Base-by-base conservation (phyloP, 768 basidiomycete species). In the Lanmaoa rubissima region DNA sequence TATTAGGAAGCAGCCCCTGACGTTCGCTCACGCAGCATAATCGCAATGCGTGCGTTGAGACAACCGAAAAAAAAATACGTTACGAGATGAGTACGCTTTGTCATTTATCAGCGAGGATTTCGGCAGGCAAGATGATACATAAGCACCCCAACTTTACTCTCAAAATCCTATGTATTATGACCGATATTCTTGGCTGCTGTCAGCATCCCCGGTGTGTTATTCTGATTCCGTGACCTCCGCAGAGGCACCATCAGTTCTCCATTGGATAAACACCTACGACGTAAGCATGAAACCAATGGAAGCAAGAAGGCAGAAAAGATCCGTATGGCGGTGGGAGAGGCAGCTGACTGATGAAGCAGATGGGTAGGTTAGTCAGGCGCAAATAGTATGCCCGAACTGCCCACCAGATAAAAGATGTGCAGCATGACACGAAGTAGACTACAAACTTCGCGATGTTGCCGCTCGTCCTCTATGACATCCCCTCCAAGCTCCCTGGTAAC, bases 391-490 rank as follows among this genome's bases (percentile, higher is more conserved):
- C 49, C 48, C 16, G 28, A 19, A 7, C 5, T 32, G 12, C 24
- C 26, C 24, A 51, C 39, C 12, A 21, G 28, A 54, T 57, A 64
- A 58, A 51, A 47, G 31, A 21, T 8, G 21, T n/a, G 13, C 10
- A 6, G 17, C 2, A 36, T 14, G 19, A 34, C 26, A 24, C n/a
- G 6, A 6, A 52, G 16, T 8, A 26, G 7, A 34, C n/a, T 21
- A 45, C 53, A 54, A 17, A 40, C 12, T 24, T 16, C 36, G 39
- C 28, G 4, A 70, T 70, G 69, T 48, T 61, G 19, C 62, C 69
- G 0, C 69, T 76, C 24, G 59, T 66, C 51, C 64, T 78, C 53
- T 76, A 74, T 31, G 77, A 78, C 21, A 69, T 73, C 26, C 68
- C 74, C 16, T 73, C 68, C 41, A 65, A 66, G 5, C 51, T 69